A percentile compares a stretch with the other conserved stretches of the same genome.
Evolutionary conservation across 805 yeast species (phyloP).

Genomic region (Lipomyces chichibuensis): DNA sequence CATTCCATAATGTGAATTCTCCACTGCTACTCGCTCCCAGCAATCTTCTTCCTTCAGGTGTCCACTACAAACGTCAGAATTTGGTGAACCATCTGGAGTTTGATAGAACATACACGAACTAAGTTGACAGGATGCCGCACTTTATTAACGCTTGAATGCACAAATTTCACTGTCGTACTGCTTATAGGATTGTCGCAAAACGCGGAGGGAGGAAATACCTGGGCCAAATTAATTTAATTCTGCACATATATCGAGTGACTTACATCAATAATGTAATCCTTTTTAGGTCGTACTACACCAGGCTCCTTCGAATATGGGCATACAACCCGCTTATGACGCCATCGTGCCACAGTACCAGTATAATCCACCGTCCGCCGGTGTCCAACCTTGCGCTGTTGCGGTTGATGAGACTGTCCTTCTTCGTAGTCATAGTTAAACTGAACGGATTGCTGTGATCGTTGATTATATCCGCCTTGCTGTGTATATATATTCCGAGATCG

Average conservation of each 20-base stretch:
- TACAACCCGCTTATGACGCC: constrained; percentile 53
- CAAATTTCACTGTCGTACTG: constrained; percentile 77
- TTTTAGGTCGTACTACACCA: constrained; percentile 57
- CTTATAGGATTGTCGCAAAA: constrained; percentile 56
- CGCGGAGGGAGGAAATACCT: constrained; percentile 65
- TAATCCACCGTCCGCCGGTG: constrained; percentile 76
- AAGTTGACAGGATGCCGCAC: constrained; percentile 69
- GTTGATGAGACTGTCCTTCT: constrained; percentile 7
- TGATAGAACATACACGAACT: constrained; percentile 25
- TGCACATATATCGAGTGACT: constrained; percentile 6
- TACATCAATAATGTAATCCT: constrained; percentile 57
- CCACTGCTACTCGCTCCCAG: constrained; percentile 91
- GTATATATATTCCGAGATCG: neutral
- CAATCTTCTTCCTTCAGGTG: constrained; percentile 92
- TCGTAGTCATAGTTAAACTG: constrained; percentile 20
- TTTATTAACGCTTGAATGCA: constrained; percentile 88
- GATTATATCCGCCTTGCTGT: neutral
- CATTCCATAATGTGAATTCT: constrained; percentile 96
- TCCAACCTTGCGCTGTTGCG: constrained; percentile 43
- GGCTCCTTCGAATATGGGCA: constrained; percentile 36
- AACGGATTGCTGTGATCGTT: neutral
- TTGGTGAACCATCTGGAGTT: constrained; percentile 62
- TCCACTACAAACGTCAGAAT: constrained; percentile 60
- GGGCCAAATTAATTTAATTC: neutral
- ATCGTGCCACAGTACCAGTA: constrained; percentile 72